Conservation (phyloP, 148 eudicot species). For the Silene uniflora region DNA sequence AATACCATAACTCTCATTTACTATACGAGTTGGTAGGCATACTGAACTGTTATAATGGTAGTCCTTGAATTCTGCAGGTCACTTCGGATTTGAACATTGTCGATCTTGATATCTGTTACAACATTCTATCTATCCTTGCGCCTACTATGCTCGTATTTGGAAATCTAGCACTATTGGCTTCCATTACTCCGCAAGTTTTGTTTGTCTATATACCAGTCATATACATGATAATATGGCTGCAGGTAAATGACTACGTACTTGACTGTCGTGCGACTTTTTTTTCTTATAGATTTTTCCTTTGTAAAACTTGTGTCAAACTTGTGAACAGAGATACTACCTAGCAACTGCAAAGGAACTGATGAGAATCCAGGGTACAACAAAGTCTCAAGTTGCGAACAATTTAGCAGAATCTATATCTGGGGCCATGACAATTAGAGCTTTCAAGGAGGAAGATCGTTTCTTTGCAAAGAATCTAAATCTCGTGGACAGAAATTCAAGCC, state of each 20-base stretch:
- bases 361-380: constrained; percentile 88
- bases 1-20: background rate
- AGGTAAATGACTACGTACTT: constrained; percentile 60
- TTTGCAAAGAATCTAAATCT: constrained; percentile 68
- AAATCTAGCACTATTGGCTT: constrained; percentile 59
- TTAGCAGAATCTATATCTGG: constrained; percentile 84
- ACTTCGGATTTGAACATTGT: constrained; percentile 75
- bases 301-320: too few species aligned
- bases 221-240: constrained; percentile 51
- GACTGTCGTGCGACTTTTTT: too few species aligned
- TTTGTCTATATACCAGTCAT: constrained; percentile 68
- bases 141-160: constrained; percentile 48
- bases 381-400: constrained; percentile 82
- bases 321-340: constrained; percentile 61
- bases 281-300: too few species aligned
- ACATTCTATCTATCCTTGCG: constrained; percentile 43
- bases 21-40: background rate
- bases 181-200: constrained; percentile 77
- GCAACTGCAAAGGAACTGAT: constrained; percentile 82
- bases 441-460: constrained; percentile 74
- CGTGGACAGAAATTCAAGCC: constrained; percentile 72
- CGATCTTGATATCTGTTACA: constrained; percentile 69
- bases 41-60: too few species aligned
- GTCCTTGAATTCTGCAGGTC: constrained; percentile 38
- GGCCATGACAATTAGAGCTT: constrained; percentile 79